Conservation (phyloP, 257 asterid species). For the Solanum sparsipilum region DNA sequence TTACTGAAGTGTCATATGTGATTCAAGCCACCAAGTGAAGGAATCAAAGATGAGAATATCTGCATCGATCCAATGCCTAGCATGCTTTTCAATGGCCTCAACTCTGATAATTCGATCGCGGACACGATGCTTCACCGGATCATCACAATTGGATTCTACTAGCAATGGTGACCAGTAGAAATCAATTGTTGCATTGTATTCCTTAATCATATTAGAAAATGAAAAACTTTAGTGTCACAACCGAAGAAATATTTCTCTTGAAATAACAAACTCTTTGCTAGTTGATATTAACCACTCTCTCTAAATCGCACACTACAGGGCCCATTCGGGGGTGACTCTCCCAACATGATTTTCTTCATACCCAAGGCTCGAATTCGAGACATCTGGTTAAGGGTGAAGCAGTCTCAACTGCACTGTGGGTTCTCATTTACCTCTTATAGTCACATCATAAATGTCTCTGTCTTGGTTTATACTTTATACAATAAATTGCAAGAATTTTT, state of each 20-base stretch:
- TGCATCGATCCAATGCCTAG: constrained; percentile 36
- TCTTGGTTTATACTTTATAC: neutral
- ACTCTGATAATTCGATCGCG: constrained; percentile 18
- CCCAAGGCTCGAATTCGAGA: neutral
- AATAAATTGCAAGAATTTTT: neutral
- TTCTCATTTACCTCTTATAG: neutral
- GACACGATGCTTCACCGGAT: constrained; percentile 20
- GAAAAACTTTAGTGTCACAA: neutral
- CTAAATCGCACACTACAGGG: too few relatives aligned
- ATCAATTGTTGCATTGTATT: constrained; percentile 32
- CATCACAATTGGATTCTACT: constrained; percentile 40
- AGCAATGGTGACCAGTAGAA: constrained; percentile 44
- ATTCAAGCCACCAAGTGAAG: constrained; percentile 33
- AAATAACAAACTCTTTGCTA: neutral
- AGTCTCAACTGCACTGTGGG: too few relatives aligned
- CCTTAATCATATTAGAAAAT: constrained; percentile 11
- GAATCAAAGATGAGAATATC: constrained; percentile 39
- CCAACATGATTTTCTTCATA: neutral
- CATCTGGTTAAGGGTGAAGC: neutral
- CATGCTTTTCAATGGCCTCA: constrained; percentile 40
- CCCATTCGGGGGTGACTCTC: neutral
- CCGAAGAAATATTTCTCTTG: neutral
- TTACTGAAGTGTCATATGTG: constrained; percentile 31
- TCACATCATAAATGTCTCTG: neutral
- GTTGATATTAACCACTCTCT: neutral